Base-by-base conservation (phyloP, 306 rosid genomes). In the Medicago arabica region DNA sequence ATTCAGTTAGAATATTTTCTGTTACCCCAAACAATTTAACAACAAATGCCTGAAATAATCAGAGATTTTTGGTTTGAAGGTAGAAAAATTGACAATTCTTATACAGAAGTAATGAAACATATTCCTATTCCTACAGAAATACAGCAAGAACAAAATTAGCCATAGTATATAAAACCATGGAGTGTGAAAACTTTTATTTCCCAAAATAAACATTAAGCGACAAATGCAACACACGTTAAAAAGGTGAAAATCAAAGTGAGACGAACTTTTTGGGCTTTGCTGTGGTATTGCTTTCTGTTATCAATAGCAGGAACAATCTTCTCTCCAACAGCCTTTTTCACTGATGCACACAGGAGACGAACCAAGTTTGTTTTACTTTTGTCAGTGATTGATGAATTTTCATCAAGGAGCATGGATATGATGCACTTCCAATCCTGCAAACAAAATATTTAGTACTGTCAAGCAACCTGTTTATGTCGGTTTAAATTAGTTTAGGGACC, bases 401-500 rank as follows among this genome's bases (percentile, higher is more conserved):
- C 98, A 69, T 92, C 91, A 21, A 95, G 90, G 76, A 95, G 96
- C 93, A 92, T 85, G 73, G 96, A 90, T 79, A 89, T 69, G 47
- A 92, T 95, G 82, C 97, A 88, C 84, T 90, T 95, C 98, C 98
- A 95, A 73, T 95, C 98, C 98, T 95, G 83, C 87, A 86, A 85
- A 83, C 16, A 81, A 81, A 75, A 72, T 38, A 62, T 76, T 43
- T 71, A 72, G 25, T 54, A 71, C 57, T 62, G 76, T 80, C 58
- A 78, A 58, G 77, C 73, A 14, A 49, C 54, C 54, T 0, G 8
- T 49, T 49, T 14, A 49, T 49, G 18, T 28, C 3, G 2, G 54
- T n/a, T 49, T 49, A 49, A 13, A 49, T 49, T 49, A 49, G 54
- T n/a, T 49, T 49, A 49, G 15, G 54, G 18, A 49, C 54, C 18